A percentile compares a stretch with the other conserved stretches of the same genome.
Evolutionary conservation across 768 basidiomycete species (phyloP).

Genomic region (Paxillus rubicundulus): DNA sequence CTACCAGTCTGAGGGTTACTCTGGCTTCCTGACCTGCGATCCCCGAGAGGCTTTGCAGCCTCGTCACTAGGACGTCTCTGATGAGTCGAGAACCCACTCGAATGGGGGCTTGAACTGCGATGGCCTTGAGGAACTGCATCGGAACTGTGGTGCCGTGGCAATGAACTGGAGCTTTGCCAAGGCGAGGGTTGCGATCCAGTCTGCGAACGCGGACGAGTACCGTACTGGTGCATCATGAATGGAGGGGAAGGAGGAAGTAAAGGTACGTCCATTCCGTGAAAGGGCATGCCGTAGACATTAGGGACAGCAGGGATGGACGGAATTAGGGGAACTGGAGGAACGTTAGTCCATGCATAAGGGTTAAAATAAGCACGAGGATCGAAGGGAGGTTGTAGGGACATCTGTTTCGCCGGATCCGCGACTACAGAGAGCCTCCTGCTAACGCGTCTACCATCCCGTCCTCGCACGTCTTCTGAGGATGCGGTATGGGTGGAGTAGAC

Average conservation of each 20-base stretch:
- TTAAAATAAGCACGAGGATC: conserved; percentile 23
- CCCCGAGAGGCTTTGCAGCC: conserved; percentile 10
- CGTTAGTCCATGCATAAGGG: conserved; percentile 27
- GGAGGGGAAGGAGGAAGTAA: conserved; percentile 71
- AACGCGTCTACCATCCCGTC: conserved; percentile 35
- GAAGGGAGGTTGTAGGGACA: conserved; percentile 25
- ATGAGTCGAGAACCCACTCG: conserved; percentile 16
- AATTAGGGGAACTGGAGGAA: conserved; percentile 20
- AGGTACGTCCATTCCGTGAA: conserved; percentile 59
- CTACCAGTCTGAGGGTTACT: conserved; percentile 14
- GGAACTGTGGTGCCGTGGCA: conserved; percentile 25
- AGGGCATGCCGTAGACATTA: conserved; percentile 37
- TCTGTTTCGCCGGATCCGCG: conserved; percentile 33
- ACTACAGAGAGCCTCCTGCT: conserved; percentile 43
- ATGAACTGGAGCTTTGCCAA: conserved; percentile 18
- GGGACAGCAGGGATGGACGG: conserved; percentile 38
- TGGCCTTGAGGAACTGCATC: conserved; percentile 19
- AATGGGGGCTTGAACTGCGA: conserved; percentile 17
- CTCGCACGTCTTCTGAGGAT: conserved; percentile 57
- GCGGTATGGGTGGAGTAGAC: conserved; percentile 51
- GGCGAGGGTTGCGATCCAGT: conserved; percentile 30
- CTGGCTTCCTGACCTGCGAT: conserved; percentile 16
- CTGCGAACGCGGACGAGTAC: conserved; percentile 38
- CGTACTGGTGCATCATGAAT: conserved; percentile 67
- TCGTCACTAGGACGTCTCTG: conserved; percentile 34